Conservation (phyloP, 2,329 filamentous ascomycete genomes). For the Phyllosticta citriasiana region DNA sequence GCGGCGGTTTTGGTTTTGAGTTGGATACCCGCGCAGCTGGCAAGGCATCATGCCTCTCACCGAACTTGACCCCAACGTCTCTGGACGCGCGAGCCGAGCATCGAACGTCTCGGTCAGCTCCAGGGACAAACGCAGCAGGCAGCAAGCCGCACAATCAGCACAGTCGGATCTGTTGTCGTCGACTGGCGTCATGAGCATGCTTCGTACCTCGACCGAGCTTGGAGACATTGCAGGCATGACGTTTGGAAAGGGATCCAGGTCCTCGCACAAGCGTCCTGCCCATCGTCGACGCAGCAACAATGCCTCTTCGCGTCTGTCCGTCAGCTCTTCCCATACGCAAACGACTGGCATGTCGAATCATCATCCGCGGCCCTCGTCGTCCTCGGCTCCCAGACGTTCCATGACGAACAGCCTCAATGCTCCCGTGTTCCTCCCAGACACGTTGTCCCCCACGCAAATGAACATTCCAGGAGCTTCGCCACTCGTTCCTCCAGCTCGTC, state of each 20-base stretch:
- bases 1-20: slow-evolving; percentile 1
- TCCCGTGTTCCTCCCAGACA: slow-evolving; percentile 30
- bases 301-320: slow-evolving; percentile 29
- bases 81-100: slow-evolving; percentile 37
- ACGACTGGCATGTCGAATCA: slow-evolving; percentile 30
- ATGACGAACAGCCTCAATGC: slow-evolving; percentile 33
- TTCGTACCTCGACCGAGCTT: slow-evolving; percentile 39
- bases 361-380: slow-evolving; percentile 29
- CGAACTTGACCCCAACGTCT: slow-evolving; percentile 34
- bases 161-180: slow-evolving; percentile 21
- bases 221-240: slow-evolving; percentile 34
- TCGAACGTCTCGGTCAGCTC: slow-evolving; percentile 34
- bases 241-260: slow-evolving; percentile 26
- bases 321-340: slow-evolving; percentile 31
- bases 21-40: slow-evolving; percentile 8
- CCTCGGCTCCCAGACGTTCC: slow-evolving; percentile 30
- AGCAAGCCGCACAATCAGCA: slow-evolving; percentile 15
- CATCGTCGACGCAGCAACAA: slow-evolving; percentile 23
- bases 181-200: slow-evolving; percentile 38
- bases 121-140: slow-evolving; percentile 18
- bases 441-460: slow-evolving; percentile 25
- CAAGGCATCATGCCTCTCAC: slow-evolving; percentile 34
- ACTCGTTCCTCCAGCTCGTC: slow-evolving; percentile 17
- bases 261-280: slow-evolving; percentile 27
- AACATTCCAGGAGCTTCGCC: slow-evolving; percentile 22